Evolutionary conservation across 2,329 filamentous ascomycete genomes (phyloP).

Genomic region (Cladophialophora carrionii): DNA sequence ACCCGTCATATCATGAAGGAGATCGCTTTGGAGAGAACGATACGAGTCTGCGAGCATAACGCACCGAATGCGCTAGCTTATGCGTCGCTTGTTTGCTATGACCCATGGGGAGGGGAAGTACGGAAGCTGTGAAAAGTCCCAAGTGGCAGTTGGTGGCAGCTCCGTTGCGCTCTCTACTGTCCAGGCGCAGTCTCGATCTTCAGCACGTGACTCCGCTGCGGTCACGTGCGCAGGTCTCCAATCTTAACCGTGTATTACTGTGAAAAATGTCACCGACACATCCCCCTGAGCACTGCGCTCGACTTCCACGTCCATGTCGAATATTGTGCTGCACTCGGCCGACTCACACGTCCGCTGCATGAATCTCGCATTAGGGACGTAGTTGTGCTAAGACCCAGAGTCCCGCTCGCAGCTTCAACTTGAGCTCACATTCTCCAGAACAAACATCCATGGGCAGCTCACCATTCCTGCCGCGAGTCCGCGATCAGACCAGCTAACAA

Average conservation of each 20-base stretch:
- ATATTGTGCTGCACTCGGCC: slow-evolving; percentile 18
- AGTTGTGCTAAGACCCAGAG: slow-evolving; percentile 12
- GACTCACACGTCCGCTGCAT: slow-evolving; percentile 1
- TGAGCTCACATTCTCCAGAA: background rate
- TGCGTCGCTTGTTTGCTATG: background rate
- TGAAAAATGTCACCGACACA: background rate
- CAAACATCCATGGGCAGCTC: background rate
- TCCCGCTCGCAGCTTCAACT: slow-evolving; percentile 3
- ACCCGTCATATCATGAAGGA: background rate
- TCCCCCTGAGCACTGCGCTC: slow-evolving; percentile 24
- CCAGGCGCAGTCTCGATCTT: background rate
- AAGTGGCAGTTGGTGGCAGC: background rate
- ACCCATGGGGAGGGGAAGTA: background rate
- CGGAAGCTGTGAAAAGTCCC: background rate
- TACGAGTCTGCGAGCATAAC: background rate
- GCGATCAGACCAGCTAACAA: slow-evolving; percentile 2
- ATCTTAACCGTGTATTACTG: background rate
- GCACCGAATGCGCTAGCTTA: background rate
- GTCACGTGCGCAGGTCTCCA: background rate
- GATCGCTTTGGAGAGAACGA: background rate
- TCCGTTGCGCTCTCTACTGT: too few species aligned
- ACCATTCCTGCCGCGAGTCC: background rate
- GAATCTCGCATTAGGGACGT: slow-evolving; percentile 2
- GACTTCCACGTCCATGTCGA: slow-evolving; percentile 2
- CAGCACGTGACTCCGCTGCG: background rate